Evolutionary conservation across 2,329 filamentous ascomycete genomes (phyloP), one percentile per base, ranked within the genome.

Genomic region (Ceratocystis harringtonii): DNA sequence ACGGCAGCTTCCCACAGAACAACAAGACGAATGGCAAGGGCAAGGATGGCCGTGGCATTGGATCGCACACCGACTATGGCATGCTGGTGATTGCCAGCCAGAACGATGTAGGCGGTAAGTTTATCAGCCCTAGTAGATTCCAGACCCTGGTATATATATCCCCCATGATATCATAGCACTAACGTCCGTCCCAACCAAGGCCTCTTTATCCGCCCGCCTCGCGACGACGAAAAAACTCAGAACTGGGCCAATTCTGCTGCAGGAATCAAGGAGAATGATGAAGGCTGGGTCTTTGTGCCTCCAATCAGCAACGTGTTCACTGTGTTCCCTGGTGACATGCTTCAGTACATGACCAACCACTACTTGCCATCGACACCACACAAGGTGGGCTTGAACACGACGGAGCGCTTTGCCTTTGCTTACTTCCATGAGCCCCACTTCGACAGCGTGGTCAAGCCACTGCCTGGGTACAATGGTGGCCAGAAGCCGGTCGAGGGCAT

Each of bases 361-460:
- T 72, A 73, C 68, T 74, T 80, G 5, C 77, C 73, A 3, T 79
- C 78, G 1, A 80, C 78, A 0, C 78, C 76, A 1, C 78, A 80
- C 72, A 80, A 80, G 70, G 78, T 80, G 48, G 79, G 78, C 1
- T 72, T 81, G 61, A 80, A 81, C 70, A 77, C 73, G 1, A 70
- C 72, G 3, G 77, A 80, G 69, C 74, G 78, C 3, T 80, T 77
- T 48, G 75, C 78, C 0, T 79, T 80, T 68, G 78, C 78, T 4
- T 80, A 80, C 69, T 80, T 80, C 70, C 78, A 80, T 67, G 78
- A 80, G 71, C 78, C 78, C 25, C 79, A 75, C 70, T 80, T 81
- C 69, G 73, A 76, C 22, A 73, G 77, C 0, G 74, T 79, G 8
- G 66, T 78, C 15, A 75, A 74, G 69, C 78, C 78, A 0, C 71